A percentile compares a stretch with the other conserved stretches of the same genome.
Conservation (phyloP, 1,284 basidiomycete genomes). For the Rhodotorula sp. region DNA sequence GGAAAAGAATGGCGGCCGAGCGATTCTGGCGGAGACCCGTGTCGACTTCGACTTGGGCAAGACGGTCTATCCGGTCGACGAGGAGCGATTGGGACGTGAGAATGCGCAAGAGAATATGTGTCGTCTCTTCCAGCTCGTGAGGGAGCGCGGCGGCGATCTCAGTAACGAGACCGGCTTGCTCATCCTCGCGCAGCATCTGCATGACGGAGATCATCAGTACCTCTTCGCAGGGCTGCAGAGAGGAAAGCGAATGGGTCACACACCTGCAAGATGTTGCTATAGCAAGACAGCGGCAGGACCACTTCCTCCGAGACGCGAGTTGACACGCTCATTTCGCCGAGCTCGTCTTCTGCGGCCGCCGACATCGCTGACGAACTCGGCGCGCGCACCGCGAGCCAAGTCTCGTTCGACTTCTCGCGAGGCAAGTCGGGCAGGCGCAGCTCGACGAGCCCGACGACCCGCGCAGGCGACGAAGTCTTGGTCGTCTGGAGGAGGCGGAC, state of each 20-base stretch:
- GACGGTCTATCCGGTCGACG: constrained; percentile 36
- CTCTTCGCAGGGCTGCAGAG: no score
- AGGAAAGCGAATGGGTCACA: not conserved
- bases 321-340: constrained; percentile 70
- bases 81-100: constrained; percentile 37
- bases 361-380: constrained; percentile 22
- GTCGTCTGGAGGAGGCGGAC: constrained; percentile 36
- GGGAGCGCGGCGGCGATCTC: constrained; percentile 38
- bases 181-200: constrained; percentile 38
- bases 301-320: constrained; percentile 72
- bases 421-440: constrained; percentile 68
- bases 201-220: no score
- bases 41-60: constrained; percentile 41
- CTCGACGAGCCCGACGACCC: constrained; percentile 57
- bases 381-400: constrained; percentile 60
- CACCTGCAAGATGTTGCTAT: constrained; percentile 34
- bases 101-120: constrained; percentile 40
- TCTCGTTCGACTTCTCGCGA: constrained; percentile 68
- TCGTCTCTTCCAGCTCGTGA: constrained; percentile 41
- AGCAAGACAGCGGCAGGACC: constrained; percentile 39
- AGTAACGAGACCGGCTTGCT: constrained; percentile 29
- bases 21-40: constrained; percentile 20
- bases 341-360: constrained; percentile 28
- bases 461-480: constrained; percentile 24
- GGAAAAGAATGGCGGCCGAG: constrained; percentile 62